A percentile compares a stretch with the other conserved stretches of the same genome.
These are phyloP conservation scores for Capsicum rhomboideum DNA, from an alignment of 257 asterid species.

Conservation along the genomic window DNA sequence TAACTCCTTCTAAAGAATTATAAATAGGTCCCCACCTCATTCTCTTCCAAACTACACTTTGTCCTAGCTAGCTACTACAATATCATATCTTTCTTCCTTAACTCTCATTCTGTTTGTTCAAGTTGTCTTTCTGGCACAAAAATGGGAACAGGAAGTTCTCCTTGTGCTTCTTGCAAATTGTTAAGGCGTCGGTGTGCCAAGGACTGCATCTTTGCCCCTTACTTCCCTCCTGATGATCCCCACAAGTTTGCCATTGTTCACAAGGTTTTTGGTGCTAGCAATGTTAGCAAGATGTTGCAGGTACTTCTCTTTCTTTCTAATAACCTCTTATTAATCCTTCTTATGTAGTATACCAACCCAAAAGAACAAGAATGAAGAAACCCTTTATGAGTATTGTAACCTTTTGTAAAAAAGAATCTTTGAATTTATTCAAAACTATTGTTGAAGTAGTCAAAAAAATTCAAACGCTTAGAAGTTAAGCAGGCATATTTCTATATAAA, in stretches of 20 bases:
- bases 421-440: neutral
- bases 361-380: neutral
- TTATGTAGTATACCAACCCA: neutral
- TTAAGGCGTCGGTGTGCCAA: constrained; percentile 84
- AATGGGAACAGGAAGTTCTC: constrained; percentile 71
- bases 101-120: neutral
- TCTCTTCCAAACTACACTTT: constrained; percentile 18
- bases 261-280: constrained; percentile 94
- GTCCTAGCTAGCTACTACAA: neutral
- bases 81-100: neutral
- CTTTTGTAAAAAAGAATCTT: neutral
- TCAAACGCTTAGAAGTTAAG: neutral
- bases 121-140: neutral
- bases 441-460: neutral
- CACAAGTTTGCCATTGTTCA: constrained; percentile 96
- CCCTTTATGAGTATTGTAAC: neutral
- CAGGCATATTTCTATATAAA: neutral
- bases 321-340: neutral
- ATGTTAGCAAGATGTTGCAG: constrained; percentile 93
- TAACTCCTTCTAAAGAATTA: constrained; percentile 9
- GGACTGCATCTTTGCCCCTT: constrained; percentile 85
- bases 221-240: constrained; percentile 91
- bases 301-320: constrained; percentile 18
- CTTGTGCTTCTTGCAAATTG: constrained; percentile 90
- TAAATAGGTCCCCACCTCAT: constrained; percentile 23